Base-by-base conservation (phyloP, 257 asterid genomes). In the Solanum tacnaense region DNA sequence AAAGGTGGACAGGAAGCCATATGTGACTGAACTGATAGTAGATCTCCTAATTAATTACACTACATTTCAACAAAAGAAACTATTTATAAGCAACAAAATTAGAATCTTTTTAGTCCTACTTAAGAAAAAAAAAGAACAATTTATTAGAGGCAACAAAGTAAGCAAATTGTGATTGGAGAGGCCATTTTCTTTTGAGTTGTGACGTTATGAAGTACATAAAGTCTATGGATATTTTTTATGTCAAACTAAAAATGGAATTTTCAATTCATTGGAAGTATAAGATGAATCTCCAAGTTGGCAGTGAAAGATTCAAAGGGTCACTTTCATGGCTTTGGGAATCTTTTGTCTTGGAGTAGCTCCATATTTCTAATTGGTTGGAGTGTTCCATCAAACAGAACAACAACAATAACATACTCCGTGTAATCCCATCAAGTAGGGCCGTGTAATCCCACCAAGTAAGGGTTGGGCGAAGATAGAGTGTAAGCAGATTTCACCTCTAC, bases 1-100 rank as follows among this genome's bases (percentile, higher is more conserved):
- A 95, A 96, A 21, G 99, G 98, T 39, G 98, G 96, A 78, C 98
- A 87, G 20, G 93, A 91, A 46, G 96, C 97, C 98, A 94, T 95
- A 62, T 62, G 13, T 60, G 56, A 88, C 7, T 87, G 13, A 44
- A 7, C 32, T 31, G 18, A 32, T 29, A 29, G 20, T 73, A 52
- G 81, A 29, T 86, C 34, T 46, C 32, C 12, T 9, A 4, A 76
- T 25, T 15, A 3, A 76, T 32, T 74, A n/a, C 41, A 67, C 20
- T 29, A 68, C 15, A 70, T n/a, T 25, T 7, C 36, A 62, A 86
- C 78, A 60, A 35, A 74, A 35, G 3, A 74, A 52, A 23, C 83
- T 65, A 35, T 39, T 74, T 72, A 68, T 73, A 81, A 49, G 87
- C 46, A 84, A 74, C 39, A 44, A 35, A 83, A 13, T 25, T 41